phyloP scores from a whole-genome alignment of 1,284 basidiomycete genomes.

The Fomitopsis pinicola region DNA sequence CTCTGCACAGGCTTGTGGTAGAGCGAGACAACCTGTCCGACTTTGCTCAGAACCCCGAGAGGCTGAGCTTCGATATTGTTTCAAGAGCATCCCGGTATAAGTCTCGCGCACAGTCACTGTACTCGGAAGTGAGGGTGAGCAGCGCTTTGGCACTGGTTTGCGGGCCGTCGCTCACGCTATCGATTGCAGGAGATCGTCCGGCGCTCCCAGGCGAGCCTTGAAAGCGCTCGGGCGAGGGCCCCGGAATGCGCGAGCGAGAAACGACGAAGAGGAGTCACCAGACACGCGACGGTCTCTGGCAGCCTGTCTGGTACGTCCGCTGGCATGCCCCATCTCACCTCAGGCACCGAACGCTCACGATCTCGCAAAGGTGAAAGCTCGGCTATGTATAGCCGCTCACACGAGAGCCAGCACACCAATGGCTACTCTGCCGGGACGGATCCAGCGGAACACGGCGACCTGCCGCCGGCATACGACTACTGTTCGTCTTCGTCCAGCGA shows the following conservation, averaged over 20 bases:
- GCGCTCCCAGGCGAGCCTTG: constrained; percentile 2
- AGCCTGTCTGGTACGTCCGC: neutral
- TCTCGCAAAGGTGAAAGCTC: neutral
- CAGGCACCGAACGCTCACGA: neutral
- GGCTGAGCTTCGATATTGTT: constrained; percentile 4
- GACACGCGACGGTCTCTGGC: neutral
- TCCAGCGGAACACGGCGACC: constrained; percentile 1
- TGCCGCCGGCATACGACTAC: neutral
- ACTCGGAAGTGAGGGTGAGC: constrained; percentile 5
- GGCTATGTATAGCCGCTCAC: neutral
- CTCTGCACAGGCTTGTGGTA: constrained; percentile 3
- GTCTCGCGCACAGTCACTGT: constrained; percentile 3
- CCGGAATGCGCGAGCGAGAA: neutral
- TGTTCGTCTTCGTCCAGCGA: neutral
- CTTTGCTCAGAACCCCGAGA: constrained; percentile 1
- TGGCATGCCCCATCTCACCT: neutral
- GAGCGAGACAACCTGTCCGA: constrained; percentile 4
- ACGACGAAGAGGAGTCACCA: neutral
- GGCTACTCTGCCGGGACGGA: neutral
- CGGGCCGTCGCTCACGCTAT: neutral
- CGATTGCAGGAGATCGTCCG: constrained; percentile 3
- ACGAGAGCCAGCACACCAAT: neutral
- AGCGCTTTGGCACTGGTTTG: neutral
- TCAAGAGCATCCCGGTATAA: constrained; percentile 4
- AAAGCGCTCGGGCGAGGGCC: neutral